Evolutionary conservation across 2,329 filamentous ascomycete species (phyloP).

Genomic region (Stachybotrys elegans): DNA sequence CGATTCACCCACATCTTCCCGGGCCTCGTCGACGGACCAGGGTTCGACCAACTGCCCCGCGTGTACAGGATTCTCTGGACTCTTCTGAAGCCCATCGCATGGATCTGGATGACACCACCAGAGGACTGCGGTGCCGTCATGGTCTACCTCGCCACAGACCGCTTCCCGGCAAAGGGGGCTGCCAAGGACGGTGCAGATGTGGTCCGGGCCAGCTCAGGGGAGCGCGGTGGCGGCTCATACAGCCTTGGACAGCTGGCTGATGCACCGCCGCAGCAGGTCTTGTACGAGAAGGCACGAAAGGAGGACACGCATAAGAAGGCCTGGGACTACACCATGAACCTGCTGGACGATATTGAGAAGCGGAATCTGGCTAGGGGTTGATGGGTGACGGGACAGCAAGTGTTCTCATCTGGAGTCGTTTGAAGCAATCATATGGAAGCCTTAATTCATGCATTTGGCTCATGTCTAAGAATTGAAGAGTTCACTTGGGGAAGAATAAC

Average conservation of each 20-base stretch:
- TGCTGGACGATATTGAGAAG: slow-evolving; percentile 5
- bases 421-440: too few species aligned
- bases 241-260: slow-evolving; percentile 6
- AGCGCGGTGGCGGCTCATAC: slow-evolving; percentile 6
- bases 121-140: slow-evolving; percentile 4
- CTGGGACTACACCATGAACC: slow-evolving; percentile 8
- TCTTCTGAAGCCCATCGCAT: slow-evolving; percentile 3
- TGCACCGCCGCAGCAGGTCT: not conserved
- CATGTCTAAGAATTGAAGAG: too few species aligned
- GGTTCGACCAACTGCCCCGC: slow-evolving; percentile 4
- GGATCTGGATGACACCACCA: slow-evolving; percentile 5
- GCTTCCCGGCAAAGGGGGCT: slow-evolving; percentile 4
- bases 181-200: not conserved
- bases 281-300: slow-evolving; percentile 8
- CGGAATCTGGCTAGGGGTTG: too few species aligned
- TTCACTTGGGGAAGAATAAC: too few species aligned
- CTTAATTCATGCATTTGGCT: too few species aligned
- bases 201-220: not conserved
- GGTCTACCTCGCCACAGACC: slow-evolving; percentile 6
- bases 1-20: slow-evolving; percentile 7
- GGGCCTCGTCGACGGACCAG: slow-evolving; percentile 7
- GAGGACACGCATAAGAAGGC: slow-evolving; percentile 3
- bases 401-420: too few species aligned
- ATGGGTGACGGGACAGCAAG: too few species aligned
- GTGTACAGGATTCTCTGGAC: slow-evolving; percentile 6